Base-by-base conservation (phyloP, 2,329 filamentous ascomycete species). In the Ceratocystis alfenasii region DNA sequence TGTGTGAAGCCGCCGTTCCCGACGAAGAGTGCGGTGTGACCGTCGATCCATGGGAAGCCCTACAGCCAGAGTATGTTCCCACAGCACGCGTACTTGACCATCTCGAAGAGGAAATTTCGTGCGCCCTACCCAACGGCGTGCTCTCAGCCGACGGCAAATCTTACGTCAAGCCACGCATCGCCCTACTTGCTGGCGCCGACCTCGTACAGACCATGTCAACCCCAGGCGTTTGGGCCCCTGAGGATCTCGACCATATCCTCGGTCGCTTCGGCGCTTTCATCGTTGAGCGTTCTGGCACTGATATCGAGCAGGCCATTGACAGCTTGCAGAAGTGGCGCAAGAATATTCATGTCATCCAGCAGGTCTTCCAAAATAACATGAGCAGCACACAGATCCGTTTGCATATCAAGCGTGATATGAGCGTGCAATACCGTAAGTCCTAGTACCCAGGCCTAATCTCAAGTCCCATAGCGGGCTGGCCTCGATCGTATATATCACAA, bases 11-110 rank as follows among this genome's bases (percentile, higher is more conserved):
- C 46, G 91, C 90, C 6, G 86, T 90, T 28, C 83, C 86, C 70
- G 81, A 88, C 70, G 86, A 88, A 63, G 84, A 85, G 71, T 91
- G 88, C 64, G 75, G 74, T 86, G 79, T 95, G 68, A 90, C 90
- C 85, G 89, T 94, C 59, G 90, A 95, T 73, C 85, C 88, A 0
- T 95, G 89, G 87, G 92, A 96, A 79, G 88, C 90, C 45, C 60
- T 88, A 71, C 86, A 95, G 76, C 83, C 87, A 72, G 82, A 88
- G 70, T 97, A 96, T 74, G 87, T 90, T 69, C 90, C 91, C 17
- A 97, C 93, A 0, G 93, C 92, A 48, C 83, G 88, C 71, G 92
- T 96, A 50, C 80, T 96, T 62, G 90, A 95, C 72, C 93, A 96
- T 76, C 94, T 96, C 71, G 86, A 95, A 70, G 78, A 93, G 73